Conservation (phyloP, 176 grass and related monocot genomes). For the Oryza brachyantha region DNA sequence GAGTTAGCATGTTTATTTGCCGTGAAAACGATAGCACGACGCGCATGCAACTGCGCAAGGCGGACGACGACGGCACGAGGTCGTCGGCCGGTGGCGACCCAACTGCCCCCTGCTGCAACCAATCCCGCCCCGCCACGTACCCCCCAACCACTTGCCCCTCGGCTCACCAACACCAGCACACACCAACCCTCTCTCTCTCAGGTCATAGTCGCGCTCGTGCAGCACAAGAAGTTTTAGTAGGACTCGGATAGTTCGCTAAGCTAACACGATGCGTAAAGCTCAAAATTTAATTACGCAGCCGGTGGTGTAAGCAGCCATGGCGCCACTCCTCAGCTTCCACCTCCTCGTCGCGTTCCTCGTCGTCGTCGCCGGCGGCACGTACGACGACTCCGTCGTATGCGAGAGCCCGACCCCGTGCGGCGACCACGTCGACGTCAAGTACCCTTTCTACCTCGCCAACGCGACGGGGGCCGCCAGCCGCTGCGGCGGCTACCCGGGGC, state of each 20-base stretch:
- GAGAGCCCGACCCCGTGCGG: background rate
- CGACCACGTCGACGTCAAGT: background rate
- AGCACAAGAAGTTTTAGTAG: background rate
- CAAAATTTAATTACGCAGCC: background rate
- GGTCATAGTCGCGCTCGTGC: slow-evolving; percentile 14
- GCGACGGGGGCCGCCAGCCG: background rate
- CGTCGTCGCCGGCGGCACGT: background rate
- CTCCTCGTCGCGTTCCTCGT: background rate
- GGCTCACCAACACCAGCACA: too few relatives aligned
- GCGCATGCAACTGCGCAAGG: too few relatives aligned
- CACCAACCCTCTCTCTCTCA: background rate
- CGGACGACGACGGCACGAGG: too few relatives aligned
- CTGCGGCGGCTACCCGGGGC: slow-evolving; percentile 52
- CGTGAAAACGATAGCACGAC: background rate
- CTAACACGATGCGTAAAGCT: background rate
- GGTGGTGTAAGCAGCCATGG: background rate
- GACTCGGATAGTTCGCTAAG: background rate
- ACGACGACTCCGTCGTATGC: background rate
- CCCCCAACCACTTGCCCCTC: background rate
- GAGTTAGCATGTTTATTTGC: background rate
- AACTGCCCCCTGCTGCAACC: background rate
- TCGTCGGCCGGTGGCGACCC: background rate
- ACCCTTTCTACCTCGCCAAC: slow-evolving; percentile 38
- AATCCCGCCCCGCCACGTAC: background rate
- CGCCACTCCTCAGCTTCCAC: background rate